These are phyloP conservation scores for Coemansia sp. DNA, from an alignment of 192 early-diverging fungal genomes.

Conservation along the genomic window DNA sequence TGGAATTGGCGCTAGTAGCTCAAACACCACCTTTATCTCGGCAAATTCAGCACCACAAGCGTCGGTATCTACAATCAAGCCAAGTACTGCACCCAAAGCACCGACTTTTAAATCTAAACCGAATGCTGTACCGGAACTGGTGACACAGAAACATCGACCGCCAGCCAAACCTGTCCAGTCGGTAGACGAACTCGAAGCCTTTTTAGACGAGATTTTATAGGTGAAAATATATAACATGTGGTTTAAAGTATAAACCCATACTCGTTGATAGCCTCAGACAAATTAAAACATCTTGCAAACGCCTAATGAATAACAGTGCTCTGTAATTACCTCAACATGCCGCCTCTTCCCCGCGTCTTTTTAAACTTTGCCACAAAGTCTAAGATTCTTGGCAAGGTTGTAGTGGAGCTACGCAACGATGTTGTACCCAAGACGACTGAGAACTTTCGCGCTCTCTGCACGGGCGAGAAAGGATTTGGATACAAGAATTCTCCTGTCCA, in stretches of 20 bases:
- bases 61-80: background rate
- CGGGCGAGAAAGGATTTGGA: conserved; percentile 48
- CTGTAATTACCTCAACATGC: background rate
- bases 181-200: conserved; percentile 40
- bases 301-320: background rate
- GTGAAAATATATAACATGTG: background rate
- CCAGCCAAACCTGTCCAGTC: conserved; percentile 6
- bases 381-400: conserved; percentile 29
- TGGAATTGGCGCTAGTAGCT: background rate
- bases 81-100: background rate
- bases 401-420: conserved; percentile 63
- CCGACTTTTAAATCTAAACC: background rate
- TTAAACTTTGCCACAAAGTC: conserved; percentile 49
- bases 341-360: conserved; percentile 29
- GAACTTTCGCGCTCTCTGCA: conserved; percentile 81
- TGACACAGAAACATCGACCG: background rate
- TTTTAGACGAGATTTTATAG: conserved; percentile 42
- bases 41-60: conserved; percentile 3
- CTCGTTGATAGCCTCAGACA: background rate
- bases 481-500: conserved; percentile 83
- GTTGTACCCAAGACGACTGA: conserved; percentile 88
- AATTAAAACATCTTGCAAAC: background rate
- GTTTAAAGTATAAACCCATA: background rate
- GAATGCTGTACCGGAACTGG: background rate
- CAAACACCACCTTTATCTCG: no score